phyloP scores from a whole-genome alignment of 2,329 filamentous ascomycete genomes.

The Dendrostoma leiphaemia region DNA sequence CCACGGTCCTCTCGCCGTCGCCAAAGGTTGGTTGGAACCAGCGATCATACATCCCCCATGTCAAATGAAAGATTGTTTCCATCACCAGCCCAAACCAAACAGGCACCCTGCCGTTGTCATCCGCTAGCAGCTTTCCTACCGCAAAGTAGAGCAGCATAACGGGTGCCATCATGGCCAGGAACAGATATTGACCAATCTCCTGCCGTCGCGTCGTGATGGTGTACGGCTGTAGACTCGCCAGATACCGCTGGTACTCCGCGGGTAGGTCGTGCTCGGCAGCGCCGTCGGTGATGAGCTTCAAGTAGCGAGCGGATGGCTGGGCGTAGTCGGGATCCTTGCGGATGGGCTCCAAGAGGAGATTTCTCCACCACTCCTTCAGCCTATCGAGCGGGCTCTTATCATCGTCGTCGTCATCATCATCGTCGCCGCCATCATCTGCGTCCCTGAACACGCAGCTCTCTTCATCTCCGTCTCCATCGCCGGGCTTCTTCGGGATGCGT shows the following conservation, averaged over 20 bases:
- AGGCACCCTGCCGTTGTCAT: constrained; percentile 67
- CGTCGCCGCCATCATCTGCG: constrained; percentile 4
- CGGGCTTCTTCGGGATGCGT: constrained; percentile 36
- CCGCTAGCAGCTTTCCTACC: constrained; percentile 49
- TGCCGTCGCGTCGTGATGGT: constrained; percentile 67
- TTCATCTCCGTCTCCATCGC: constrained; percentile 19
- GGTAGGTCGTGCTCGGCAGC: constrained; percentile 80
- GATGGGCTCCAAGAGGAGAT: constrained; percentile 42
- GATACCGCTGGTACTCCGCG: constrained; percentile 70
- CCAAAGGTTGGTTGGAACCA: constrained; percentile 66
- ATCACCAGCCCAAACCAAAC: constrained; percentile 59
- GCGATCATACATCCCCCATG: constrained; percentile 46
- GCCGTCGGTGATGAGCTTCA: constrained; percentile 76
- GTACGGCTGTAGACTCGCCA: constrained; percentile 69
- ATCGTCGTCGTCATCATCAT: constrained; percentile 6
- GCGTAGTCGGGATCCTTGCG: constrained; percentile 71
- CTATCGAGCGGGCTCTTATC: constrained; percentile 18
- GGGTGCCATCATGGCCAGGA: constrained; percentile 54
- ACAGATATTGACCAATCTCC: constrained; percentile 59
- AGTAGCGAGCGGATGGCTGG: constrained; percentile 80
- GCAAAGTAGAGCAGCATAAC: constrained; percentile 57
- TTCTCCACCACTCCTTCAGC: constrained; percentile 43
- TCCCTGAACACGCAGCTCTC: too few relatives aligned
- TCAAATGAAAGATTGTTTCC: constrained; percentile 48
- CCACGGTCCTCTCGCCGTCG: constrained; percentile 71